A percentile compares a stretch with the other conserved stretches of the same genome.
phyloP scores from a whole-genome alignment of 306 rosid species.

The Vigna reflexopilosa region DNA sequence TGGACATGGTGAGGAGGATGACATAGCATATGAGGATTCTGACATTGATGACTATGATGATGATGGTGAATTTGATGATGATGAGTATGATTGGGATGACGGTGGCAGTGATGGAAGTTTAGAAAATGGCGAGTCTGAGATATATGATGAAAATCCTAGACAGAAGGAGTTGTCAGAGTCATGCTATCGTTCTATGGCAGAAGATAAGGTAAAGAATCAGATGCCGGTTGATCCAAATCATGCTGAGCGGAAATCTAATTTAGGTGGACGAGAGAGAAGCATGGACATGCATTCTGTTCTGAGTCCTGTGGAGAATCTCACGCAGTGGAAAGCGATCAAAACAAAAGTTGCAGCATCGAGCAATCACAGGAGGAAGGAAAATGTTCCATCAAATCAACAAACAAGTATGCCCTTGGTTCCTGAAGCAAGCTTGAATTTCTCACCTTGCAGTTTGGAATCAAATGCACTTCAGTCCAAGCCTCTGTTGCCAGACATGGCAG shows the following conservation, averaged over 20 bases:
- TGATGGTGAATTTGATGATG: constrained; percentile 53
- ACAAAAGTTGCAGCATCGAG: constrained; percentile 59
- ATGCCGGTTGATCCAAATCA: constrained; percentile 16
- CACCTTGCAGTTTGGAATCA: constrained; percentile 46
- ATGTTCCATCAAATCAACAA: constrained; percentile 47
- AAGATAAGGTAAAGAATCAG: constrained; percentile 39
- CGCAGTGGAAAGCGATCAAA: constrained; percentile 90
- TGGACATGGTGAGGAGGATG: constrained; percentile 66
- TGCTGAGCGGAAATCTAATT: constrained; percentile 60
- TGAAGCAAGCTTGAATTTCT: constrained; percentile 43
- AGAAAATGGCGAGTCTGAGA: constrained; percentile 43
- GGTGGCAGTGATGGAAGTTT: constrained; percentile 23
- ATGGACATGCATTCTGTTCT: constrained; percentile 64
- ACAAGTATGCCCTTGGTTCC: constrained; percentile 36
- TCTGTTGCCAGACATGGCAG: constrained; percentile 64
- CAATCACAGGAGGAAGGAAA: constrained; percentile 70
- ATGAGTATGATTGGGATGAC: constrained; percentile 37
- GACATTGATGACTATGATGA: constrained; percentile 60
- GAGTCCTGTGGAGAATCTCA: constrained; percentile 78
- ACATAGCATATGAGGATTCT: constrained; percentile 53
- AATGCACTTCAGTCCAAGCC: constrained; percentile 59
- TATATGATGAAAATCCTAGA: constrained; percentile 42
- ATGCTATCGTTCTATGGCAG: constrained; percentile 25
- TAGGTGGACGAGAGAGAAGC: constrained; percentile 44
- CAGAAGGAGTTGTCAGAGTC: constrained; percentile 46